Evolutionary conservation across 352 stramenopile species (phyloP), one percentile per base, ranked within the genome.

Genomic region (Phytophthora kernoviae): DNA sequence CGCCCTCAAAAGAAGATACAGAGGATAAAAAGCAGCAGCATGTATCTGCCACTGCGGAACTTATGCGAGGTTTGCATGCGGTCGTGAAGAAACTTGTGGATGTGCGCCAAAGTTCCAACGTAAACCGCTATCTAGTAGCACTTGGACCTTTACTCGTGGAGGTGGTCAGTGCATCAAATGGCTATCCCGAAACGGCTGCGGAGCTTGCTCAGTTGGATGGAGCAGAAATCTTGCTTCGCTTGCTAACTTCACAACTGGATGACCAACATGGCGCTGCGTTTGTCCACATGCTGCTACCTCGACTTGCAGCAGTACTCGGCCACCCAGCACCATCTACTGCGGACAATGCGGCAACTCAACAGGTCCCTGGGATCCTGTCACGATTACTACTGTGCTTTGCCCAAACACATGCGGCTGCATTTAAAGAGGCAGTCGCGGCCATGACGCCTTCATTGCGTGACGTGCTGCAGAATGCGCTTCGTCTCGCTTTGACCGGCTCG

Each of bases 221-320:
- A 43, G 66, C 76, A 0, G 80, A 88, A 20, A 52, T 62, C 26
- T 67, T 89, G 39, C 62, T 93, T 26, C 68, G 68, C 5, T 37
- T 89, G 9, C 34, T 90, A 17, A 68, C 67, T 1, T 54, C 62
- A 9, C 81, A 88, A 46, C 53, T 93, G 10, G 62, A 78, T 34
- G 81, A 87, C 8, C 43, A 59, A 0, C 68, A 77, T 51, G 75
- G 77, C 4, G 50, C 66, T 2, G 49, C 68, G 20, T 90, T 91
- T 57, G 84, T 91, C 21, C 61, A 68, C 15, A 62, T 91, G 40
- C 54, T 91, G 49, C 68, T 91, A 7, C 78, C 84, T 4, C 77
- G 76, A 60, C 53, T 93, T 27, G 69, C 73, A 6, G 43, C 21
- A 27, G 34, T 90, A 14, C 59, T 88, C 5, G 60, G 54, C 20